A percentile compares a stretch with the other conserved stretches of the same genome.
These are phyloP conservation scores for Scenedesmus sp. DNA, from an alignment of 163 green algal species.

Conservation along the genomic window DNA sequence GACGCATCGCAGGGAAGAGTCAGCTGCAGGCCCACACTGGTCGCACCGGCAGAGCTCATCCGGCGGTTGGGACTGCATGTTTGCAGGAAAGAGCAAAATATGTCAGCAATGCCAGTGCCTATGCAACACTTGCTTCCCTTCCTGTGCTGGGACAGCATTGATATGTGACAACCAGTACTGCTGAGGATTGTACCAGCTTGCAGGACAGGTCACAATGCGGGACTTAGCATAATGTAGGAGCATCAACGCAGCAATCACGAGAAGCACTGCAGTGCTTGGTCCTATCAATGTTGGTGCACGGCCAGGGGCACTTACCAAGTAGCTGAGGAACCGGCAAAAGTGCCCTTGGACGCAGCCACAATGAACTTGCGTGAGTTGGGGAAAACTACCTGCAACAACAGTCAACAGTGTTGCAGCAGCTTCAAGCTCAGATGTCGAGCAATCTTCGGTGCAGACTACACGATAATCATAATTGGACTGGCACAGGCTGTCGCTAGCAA, in stretches of 20 bases:
- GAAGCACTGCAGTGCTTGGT: too few relatives aligned
- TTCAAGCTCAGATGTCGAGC: neutral
- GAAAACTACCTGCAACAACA: neutral
- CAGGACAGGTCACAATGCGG: too few relatives aligned
- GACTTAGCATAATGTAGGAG: too few relatives aligned
- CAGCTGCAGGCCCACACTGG: neutral
- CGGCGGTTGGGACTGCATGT: conserved; percentile 2
- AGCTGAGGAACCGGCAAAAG: neutral
- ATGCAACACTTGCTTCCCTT: too few relatives aligned
- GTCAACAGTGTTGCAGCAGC: neutral
- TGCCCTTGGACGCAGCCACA: conserved; percentile 4
- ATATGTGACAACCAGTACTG: too few relatives aligned
- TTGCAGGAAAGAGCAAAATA: neutral
- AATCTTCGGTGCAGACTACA: neutral
- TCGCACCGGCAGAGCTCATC: neutral
- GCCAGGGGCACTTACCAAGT: neutral
- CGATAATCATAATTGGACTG: neutral
- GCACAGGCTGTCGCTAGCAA: neutral
- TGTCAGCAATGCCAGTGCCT: neutral
- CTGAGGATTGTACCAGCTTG: too few relatives aligned
- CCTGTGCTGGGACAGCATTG: too few relatives aligned
- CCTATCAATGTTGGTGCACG: too few relatives aligned
- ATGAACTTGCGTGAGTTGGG: neutral
- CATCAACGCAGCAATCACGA: too few relatives aligned
- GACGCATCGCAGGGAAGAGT: conserved; percentile 6